Evolutionary conservation across 257 asterid genomes (phyloP), one percentile per base, ranked within the genome.

Genomic region (Rauvolfia tetraphylla): DNA sequence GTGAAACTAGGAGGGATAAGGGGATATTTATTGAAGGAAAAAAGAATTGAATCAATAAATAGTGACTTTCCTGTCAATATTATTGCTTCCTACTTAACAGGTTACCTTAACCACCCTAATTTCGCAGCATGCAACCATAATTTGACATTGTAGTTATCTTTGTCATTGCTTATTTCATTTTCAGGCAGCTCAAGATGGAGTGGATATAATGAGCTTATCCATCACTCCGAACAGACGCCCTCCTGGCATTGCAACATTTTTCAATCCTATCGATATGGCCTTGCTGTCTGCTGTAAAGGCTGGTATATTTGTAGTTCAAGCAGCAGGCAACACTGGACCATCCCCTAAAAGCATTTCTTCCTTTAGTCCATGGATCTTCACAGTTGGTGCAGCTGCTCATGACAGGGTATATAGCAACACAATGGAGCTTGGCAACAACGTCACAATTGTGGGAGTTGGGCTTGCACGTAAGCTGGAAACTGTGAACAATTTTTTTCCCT

Each of bases 291-390:
- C 99, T 15, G 88, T 91, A 39, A 95, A 88, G 83, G 81, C 88
- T 0, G 97, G 97, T 54, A 95, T 95, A 56, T 95, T 93, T 83
- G 97, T 90, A 14, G 93, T 95, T 22, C 99, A 95, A 82, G 99
- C 99, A 68, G 98, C 98, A 49, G 99, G 99, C 69, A 95, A 95
- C 80, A 93, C 99, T 2, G 99, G 99, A 66, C 99, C 99, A 27
- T 85, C 99, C 4, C 98, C 99, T 9, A 90, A 86, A 87, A 95
- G 99, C 83, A 78, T 93, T 8, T 88, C 91, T 44, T 95, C 99
- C 49, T 95, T 90, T 63, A 95, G 99, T 81, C 99, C 99, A 14
- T 95, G 99, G 99, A 95, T 95, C 78, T 95, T 87, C 83, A 89
- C 93, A 3, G 97, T 95, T 9, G 99, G 99, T 29, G 98, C 99